phyloP scores from a whole-genome alignment of 1,139 yeast genomes.

The Suhomyces chickasaworum region DNA sequence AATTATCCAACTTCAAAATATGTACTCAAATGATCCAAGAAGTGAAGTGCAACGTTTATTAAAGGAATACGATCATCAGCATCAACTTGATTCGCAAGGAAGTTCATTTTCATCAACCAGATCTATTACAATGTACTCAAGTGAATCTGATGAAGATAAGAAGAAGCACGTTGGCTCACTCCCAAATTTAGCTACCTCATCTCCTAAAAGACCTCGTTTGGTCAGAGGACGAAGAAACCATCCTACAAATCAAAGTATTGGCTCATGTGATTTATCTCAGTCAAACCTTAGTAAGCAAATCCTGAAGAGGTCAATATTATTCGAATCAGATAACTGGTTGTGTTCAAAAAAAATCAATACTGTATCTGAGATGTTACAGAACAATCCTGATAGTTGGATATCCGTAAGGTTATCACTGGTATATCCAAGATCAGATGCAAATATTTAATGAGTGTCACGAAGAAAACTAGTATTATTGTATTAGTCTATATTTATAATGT shows the following conservation, averaged over 20 bases:
- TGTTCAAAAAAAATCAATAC: constrained; percentile 2
- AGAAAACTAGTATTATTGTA: neutral
- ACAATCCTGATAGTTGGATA: constrained; percentile 11
- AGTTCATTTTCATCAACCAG: neutral
- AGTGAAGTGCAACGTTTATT: constrained; percentile 5
- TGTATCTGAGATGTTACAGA: constrained; percentile 3
- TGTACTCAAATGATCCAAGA: constrained; percentile 13
- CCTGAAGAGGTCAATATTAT: constrained; percentile 4
- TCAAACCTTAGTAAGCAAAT: neutral
- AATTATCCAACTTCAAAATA: constrained; percentile 25
- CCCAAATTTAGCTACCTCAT: no score
- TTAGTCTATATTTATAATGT: constrained; percentile 2
- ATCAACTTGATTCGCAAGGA: constrained; percentile 1
- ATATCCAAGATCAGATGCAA: neutral
- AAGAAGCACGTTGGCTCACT: no score
- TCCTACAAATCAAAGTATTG: neutral
- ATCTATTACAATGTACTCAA: neutral
- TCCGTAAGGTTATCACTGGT: constrained; percentile 7
- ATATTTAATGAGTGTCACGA: neutral
- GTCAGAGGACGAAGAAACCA: neutral
- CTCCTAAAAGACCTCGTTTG: neutral
- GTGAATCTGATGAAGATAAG: constrained; percentile 3
- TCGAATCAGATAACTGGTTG: neutral
- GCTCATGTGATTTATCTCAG: neutral
- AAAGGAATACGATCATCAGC: constrained; percentile 2